Percentiles rank a stretch among this genome's conserved stretches.
Conservation (phyloP, 768 basidiomycete species). For the Rhodocollybia butyracea region DNA sequence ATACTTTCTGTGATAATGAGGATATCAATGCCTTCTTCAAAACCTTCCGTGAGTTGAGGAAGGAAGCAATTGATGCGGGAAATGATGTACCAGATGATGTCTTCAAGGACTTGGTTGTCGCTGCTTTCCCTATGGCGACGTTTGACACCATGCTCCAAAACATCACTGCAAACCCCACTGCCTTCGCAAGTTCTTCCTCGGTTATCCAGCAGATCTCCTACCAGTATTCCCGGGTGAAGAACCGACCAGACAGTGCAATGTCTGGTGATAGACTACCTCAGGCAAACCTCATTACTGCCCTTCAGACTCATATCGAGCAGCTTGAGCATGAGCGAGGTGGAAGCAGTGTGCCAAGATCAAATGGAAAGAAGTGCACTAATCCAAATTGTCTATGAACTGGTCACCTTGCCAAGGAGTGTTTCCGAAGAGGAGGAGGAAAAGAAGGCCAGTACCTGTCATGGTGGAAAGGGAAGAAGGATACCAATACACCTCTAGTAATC, state of each 20-base stretch:
- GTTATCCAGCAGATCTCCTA: no score
- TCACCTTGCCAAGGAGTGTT: no score
- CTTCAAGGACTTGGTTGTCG: neutral
- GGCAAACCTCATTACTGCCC: neutral
- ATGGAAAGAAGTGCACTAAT: neutral
- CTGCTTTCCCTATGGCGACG: neutral
- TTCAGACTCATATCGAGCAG: neutral
- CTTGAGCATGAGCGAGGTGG: neutral
- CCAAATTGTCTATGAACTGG: neutral
- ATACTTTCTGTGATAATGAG: neutral
- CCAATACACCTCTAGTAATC: no score
- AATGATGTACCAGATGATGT: neutral
- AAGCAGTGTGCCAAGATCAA: neutral
- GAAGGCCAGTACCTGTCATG: no score
- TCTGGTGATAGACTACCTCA: neutral
- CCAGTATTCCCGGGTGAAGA: no score
- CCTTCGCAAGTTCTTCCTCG: no score
- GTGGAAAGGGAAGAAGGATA: no score
- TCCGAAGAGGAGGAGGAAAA: neutral
- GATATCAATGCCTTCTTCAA: neutral
- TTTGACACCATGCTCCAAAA: constrained; percentile 1
- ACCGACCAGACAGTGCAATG: no score
- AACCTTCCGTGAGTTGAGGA: neutral
- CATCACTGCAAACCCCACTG: no score
- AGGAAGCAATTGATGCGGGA: neutral